These are phyloP conservation scores for Lentinus polychrous DNA, from an alignment of 1,284 basidiomycete species.

Conservation along the genomic window DNA sequence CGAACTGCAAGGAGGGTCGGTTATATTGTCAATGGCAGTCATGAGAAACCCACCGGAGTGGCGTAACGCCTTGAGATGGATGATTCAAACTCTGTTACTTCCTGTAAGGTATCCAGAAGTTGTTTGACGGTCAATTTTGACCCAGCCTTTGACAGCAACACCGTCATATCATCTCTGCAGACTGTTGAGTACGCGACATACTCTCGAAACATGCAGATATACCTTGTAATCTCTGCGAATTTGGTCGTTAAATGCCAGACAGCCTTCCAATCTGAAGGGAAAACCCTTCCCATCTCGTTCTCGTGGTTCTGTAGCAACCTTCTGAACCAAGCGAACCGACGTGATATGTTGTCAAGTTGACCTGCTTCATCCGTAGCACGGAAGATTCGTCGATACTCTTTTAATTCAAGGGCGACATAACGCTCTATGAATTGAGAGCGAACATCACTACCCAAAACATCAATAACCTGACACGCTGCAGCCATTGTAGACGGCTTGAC, in stretches of 20 bases:
- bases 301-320: slow-evolving; percentile 88
- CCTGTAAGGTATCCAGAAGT: slow-evolving; percentile 79
- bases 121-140: slow-evolving; percentile 70
- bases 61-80: slow-evolving; percentile 76
- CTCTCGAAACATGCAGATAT: slow-evolving; percentile 11
- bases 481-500: slow-evolving; percentile 58
- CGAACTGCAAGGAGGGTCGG: slow-evolving; percentile 25
- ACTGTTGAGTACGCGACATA: not conserved
- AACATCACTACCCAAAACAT: slow-evolving; percentile 81
- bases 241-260: slow-evolving; percentile 74
- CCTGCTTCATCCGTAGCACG: slow-evolving; percentile 88
- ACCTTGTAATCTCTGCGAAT: slow-evolving; percentile 87
- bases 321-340: slow-evolving; percentile 94
- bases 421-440: slow-evolving; percentile 80
- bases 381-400: slow-evolving; percentile 97
- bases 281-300: slow-evolving; percentile 76
- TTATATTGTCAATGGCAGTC: not conserved
- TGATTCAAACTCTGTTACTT: slow-evolving; percentile 81
- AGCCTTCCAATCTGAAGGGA: slow-evolving; percentile 80
- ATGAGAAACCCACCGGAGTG: slow-evolving; percentile 49
- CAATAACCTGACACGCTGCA: slow-evolving; percentile 80
- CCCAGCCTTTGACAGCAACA: slow-evolving; percentile 60
- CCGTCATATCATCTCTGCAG: slow-evolving; percentile 62
- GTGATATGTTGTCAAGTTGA: slow-evolving; percentile 90
- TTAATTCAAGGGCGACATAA: slow-evolving; percentile 86